A percentile compares a stretch with the other conserved stretches of the same genome.
phyloP scores from a whole-genome alignment of 345 rosid genomes.

The Durio zibethinus region DNA sequence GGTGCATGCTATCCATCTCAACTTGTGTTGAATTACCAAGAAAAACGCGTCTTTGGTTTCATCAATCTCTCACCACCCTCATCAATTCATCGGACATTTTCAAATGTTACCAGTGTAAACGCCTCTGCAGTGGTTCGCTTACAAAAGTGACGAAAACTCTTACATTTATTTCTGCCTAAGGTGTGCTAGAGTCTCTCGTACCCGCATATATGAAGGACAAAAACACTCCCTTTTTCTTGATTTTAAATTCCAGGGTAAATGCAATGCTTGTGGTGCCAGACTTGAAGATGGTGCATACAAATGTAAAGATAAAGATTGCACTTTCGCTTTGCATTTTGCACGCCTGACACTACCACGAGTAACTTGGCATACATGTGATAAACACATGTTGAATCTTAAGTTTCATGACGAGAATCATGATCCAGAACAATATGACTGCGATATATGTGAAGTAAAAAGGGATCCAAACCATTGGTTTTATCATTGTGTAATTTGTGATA shows the following conservation, averaged over 20 bases:
- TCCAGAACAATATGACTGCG: background rate
- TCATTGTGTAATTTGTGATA: background rate
- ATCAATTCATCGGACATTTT: background rate
- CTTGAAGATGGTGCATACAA: background rate
- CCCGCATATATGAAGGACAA: background rate
- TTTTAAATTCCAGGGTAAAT: background rate
- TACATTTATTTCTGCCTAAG: background rate
- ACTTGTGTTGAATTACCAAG: background rate
- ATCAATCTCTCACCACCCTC: background rate
- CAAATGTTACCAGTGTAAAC: background rate
- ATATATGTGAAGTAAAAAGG: background rate
- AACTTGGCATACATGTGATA: background rate
- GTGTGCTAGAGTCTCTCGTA: background rate
- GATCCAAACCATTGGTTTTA: background rate
- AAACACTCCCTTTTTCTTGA: background rate
- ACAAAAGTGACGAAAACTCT: too few species aligned
- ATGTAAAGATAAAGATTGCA: background rate
- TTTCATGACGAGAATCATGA: background rate
- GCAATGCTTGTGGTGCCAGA: background rate
- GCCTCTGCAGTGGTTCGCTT: background rate
- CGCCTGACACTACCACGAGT: background rate
- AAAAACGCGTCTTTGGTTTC: background rate
- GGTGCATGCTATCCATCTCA: conserved; percentile 20
- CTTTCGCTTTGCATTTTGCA: background rate
- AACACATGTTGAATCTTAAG: background rate